Conservation (phyloP, 805 yeast genomes). For the Wickerhamiella occidentalis region DNA sequence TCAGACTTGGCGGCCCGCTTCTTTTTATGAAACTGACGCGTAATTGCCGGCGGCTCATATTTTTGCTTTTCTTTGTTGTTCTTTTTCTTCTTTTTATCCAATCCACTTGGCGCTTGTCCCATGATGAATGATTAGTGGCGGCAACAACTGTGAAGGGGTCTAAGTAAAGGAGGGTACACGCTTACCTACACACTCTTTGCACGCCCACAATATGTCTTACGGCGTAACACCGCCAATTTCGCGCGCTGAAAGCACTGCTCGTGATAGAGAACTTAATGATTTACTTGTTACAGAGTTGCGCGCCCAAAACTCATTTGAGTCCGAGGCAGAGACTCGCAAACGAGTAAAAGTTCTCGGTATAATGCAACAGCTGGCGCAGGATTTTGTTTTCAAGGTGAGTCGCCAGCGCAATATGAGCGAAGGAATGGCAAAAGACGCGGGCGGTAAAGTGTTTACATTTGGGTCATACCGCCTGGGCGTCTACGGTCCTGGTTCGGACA, state of each 20-base stretch:
- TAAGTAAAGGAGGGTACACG: too few species aligned
- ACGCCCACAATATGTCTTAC: conserved; percentile 27
- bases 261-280: conserved; percentile 67
- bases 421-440: conserved; percentile 95
- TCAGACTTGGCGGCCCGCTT: conserved; percentile 78
- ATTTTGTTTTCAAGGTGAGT: conserved; percentile 75
- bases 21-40: conserved; percentile 74
- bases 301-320: conserved; percentile 76
- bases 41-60: conserved; percentile 96
- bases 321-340: conserved; percentile 69
- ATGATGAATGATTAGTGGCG: conserved; percentile 9
- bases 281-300: conserved; percentile 65
- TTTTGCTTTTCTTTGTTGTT: conserved; percentile 48
- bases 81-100: conserved; percentile 23
- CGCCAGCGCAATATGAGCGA: conserved; percentile 82
- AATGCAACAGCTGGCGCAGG: conserved; percentile 62
- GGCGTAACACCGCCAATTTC: conserved; percentile 83
- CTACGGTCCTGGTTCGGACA: conserved; percentile 96
- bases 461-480: conserved; percentile 94
- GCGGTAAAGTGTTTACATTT: conserved; percentile 92
- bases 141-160: neutral
- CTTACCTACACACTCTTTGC: neutral
- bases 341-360: conserved; percentile 60
- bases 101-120: conserved; percentile 24
- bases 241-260: conserved; percentile 67